Conservation (phyloP, 768 basidiomycete species). For the Wakefieldia striispora region DNA sequence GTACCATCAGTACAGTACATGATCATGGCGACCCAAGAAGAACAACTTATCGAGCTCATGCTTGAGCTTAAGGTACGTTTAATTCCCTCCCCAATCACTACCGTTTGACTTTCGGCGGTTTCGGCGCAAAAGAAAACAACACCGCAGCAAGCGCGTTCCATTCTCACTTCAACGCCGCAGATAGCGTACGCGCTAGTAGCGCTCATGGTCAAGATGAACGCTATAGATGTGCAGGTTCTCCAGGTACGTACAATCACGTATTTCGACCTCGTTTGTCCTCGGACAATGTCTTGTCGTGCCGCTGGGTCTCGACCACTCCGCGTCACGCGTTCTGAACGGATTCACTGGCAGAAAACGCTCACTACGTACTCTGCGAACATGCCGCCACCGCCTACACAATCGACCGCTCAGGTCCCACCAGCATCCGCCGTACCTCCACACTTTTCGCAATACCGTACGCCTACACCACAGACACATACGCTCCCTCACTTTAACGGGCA, state of each 20-base stretch:
- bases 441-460: conserved; percentile 32
- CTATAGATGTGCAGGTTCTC: conserved; percentile 71
- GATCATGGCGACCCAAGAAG: conserved; percentile 56
- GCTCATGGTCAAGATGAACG: conserved; percentile 76
- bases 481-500: conserved; percentile 31
- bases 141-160: conserved; percentile 62
- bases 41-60: conserved; percentile 72
- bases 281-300: not conserved
- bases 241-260: conserved; percentile 44
- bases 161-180: conserved; percentile 70
- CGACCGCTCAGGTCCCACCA: conserved; percentile 25
- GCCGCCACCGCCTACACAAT: conserved; percentile 20
- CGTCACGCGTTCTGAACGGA: conserved; percentile 5
- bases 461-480: conserved; percentile 33
- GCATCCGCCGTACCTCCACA: conserved; percentile 50
- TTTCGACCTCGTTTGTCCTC: not conserved
- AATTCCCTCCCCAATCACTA: too few relatives aligned
- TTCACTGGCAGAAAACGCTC: conserved; percentile 52
- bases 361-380: conserved; percentile 44
- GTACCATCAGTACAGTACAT: not conserved
- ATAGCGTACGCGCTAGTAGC: conserved; percentile 76
- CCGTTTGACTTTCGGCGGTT: conserved; percentile 1
- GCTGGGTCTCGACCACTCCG: not conserved
- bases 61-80: conserved; percentile 61
- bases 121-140: conserved; percentile 61